These are phyloP conservation scores for Metschnikowia dekortorum DNA, from an alignment of 805 yeast species.

Conservation along the genomic window DNA sequence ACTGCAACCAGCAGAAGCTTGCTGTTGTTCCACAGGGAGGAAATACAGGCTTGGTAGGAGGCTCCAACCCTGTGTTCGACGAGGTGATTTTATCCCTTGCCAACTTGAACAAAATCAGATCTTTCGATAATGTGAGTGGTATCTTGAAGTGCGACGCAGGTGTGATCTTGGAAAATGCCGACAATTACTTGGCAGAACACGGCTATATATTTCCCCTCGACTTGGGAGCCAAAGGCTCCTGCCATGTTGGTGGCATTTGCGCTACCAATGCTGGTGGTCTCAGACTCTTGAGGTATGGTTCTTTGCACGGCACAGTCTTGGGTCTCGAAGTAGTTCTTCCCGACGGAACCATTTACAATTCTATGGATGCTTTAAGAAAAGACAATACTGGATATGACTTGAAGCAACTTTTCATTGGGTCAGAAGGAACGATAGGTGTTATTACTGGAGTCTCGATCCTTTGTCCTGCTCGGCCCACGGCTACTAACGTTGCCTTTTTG, in stretches of 20 bases:
- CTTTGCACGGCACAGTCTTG: constrained; percentile 85
- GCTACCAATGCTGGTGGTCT: constrained; percentile 97
- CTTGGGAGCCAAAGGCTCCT: constrained; percentile 94
- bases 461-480: constrained; percentile 84
- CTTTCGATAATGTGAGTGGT: constrained; percentile 79
- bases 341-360: constrained; percentile 75
- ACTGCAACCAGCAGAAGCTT: constrained; percentile 70
- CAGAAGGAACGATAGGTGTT: constrained; percentile 89
- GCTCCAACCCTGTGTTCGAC: constrained; percentile 88
- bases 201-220: constrained; percentile 92
- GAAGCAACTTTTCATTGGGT: constrained; percentile 88
- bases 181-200: constrained; percentile 66
- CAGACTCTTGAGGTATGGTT: constrained; percentile 81
- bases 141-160: constrained; percentile 90
- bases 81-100: constrained; percentile 74
- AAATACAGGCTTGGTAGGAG: constrained; percentile 94
- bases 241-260: constrained; percentile 91
- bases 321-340: constrained; percentile 93
- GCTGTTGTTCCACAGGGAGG: constrained; percentile 98
- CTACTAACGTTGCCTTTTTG: constrained; percentile 82
- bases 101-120: constrained; percentile 69
- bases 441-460: constrained; percentile 86
- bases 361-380: constrained; percentile 82
- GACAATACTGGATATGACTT: constrained; percentile 95
- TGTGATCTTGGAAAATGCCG: constrained; percentile 81